Evolutionary conservation across 331 rosid genomes (phyloP), one percentile per base, ranked within the genome.

Genomic region (Spiraea crenata): DNA sequence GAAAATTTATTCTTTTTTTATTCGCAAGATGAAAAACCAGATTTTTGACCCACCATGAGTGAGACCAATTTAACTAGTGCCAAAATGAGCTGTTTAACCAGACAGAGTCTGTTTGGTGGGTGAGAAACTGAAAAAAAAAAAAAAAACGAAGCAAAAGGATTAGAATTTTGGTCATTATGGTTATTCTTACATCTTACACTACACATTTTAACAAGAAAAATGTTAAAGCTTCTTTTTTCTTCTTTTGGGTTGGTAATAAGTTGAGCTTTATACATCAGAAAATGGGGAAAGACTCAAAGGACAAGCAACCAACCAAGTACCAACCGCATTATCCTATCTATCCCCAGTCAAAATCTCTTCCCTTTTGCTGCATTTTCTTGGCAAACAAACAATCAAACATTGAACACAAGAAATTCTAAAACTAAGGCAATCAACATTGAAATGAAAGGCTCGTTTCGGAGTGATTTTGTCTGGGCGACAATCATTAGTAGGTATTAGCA

Each of bases 311-410:
- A 12, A 57, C 63, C 73, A 42, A 55, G 54, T 5, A 55, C 54
- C 54, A 69, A 80, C 62, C 71, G 35, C 39, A 48, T 47, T 59
- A 55, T 69, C 74, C 59, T 20, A 69, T 17, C 62, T 25, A 25
- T 25, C 31, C 31, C 39, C 40, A 39, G 15, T 58, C 42, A 69
- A 69, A 71, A 16, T 12, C 17, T 52, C 13, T 67, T 38, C 14
- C 37, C 52, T 45, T 63, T 71, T 62, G 44, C 54, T 48, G 49
- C 75, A 81, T 71, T 77, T 80, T 80, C 72, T 69, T 12, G 57
- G 65, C 47, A 78, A 75, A 70, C 79, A 75, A 67, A 54, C 44
- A 51, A 51, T 9, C 17, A 55, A 74, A 47, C 41, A 57, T n/a
- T 17, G 17, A 56, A 66, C 42, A 39, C 13, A n/a, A 35, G n/a